These are phyloP conservation scores for Tricholoma flavovirens DNA, from an alignment of 768 basidiomycete species.

Conservation along the genomic window DNA sequence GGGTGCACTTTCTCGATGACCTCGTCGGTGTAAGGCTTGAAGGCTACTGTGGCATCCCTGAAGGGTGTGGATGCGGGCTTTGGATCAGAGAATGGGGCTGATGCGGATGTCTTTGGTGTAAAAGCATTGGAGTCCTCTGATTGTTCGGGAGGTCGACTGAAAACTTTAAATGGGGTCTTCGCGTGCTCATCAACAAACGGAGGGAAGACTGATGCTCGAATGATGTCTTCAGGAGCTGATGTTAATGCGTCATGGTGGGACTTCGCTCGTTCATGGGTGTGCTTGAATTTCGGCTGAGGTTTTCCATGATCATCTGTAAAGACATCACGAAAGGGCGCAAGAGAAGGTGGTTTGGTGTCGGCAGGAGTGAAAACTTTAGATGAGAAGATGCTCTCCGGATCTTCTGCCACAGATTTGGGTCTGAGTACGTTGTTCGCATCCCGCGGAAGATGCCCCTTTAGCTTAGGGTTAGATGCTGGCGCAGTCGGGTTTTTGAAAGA, in stretches of 20 bases:
- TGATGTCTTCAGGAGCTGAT: conserved; percentile 14
- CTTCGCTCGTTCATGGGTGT: conserved; percentile 37
- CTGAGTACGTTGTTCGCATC: conserved; percentile 15
- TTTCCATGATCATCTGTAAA: conserved; percentile 42
- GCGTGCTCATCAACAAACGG: conserved; percentile 39
- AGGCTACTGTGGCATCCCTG: conserved; percentile 29
- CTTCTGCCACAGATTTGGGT: conserved; percentile 31
- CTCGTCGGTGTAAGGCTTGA: conserved; percentile 30
- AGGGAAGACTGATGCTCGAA: conserved; percentile 27
- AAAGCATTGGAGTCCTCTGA: conserved; percentile 35
- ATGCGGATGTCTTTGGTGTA: conserved; percentile 41
- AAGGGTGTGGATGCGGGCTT: conserved; percentile 38
- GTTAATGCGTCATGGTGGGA: conserved; percentile 31
- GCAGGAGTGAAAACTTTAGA: conserved; percentile 63
- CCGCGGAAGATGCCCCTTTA: conserved; percentile 24
- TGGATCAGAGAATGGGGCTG: conserved; percentile 34
- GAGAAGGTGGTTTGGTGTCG: conserved; percentile 30
- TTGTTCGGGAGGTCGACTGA: conserved; percentile 63
- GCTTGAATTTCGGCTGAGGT: conserved; percentile 30
- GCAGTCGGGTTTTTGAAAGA: conserved; percentile 43
- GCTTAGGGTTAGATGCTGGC: conserved; percentile 23
- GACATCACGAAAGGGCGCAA: conserved; percentile 38
- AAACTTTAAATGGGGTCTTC: conserved; percentile 59
- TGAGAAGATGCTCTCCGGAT: conserved; percentile 43
- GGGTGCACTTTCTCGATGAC: conserved; percentile 2